Conservation (phyloP, 257 asterid genomes). For the Solanum clarkiae region DNA sequence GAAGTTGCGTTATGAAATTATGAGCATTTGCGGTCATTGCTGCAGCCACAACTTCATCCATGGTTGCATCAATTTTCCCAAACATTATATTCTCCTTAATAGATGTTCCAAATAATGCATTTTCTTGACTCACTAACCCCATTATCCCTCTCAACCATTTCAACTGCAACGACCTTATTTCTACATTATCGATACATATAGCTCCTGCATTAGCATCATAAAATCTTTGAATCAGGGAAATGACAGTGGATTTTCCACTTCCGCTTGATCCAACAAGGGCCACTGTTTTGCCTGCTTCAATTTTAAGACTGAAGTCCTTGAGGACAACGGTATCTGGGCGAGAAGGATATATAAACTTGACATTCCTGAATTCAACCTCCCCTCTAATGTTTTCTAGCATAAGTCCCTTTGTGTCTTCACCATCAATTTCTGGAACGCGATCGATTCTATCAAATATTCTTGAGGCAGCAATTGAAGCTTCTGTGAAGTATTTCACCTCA, state of each 20-base stretch:
- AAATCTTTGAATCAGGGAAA: conserved; percentile 60
- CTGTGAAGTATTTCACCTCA: conserved; percentile 66
- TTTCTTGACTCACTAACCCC: conserved; percentile 92
- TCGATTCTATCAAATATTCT: conserved; percentile 58
- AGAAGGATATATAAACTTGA: conserved; percentile 51
- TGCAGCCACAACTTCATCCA: conserved; percentile 69
- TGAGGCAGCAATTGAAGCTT: conserved; percentile 70
- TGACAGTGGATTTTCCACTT: conserved; percentile 77
- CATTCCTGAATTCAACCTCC: conserved; percentile 46
- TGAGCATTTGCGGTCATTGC: conserved; percentile 88
- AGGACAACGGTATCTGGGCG: conserved; percentile 57
- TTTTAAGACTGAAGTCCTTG: conserved; percentile 43
- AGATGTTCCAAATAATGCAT: conserved; percentile 74
- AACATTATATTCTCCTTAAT: conserved; percentile 61
- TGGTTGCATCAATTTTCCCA: conserved; percentile 59
- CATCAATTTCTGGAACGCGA: conserved; percentile 54
- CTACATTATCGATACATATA: conserved; percentile 55
- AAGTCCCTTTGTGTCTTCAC: conserved; percentile 34
- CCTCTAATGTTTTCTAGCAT: conserved; percentile 38
- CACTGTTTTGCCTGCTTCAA: conserved; percentile 65
- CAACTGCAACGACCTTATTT: conserved; percentile 41
- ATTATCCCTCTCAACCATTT: conserved; percentile 70
- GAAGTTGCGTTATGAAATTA: conserved; percentile 63
- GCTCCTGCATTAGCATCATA: conserved; percentile 50
- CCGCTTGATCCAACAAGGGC: conserved; percentile 94